Conservation (phyloP, 2,329 filamentous ascomycete genomes). For the Trichoderma atroviride region DNA sequence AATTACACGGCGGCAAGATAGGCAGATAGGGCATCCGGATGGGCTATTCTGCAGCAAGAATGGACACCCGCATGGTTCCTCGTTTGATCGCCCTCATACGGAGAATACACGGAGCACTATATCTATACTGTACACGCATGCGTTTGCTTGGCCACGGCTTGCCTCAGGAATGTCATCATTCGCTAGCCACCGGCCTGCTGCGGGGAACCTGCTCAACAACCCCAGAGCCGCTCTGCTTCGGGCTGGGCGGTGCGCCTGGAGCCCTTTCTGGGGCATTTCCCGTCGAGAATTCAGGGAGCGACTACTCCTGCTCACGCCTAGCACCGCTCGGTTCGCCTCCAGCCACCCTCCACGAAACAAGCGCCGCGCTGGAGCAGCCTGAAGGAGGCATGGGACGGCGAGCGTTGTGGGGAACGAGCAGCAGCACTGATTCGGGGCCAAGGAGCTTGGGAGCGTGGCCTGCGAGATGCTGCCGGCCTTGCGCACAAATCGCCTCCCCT, state of each 20-base stretch:
- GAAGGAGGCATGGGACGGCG: background rate
- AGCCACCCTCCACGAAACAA: background rate
- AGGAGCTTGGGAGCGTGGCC: slow-evolving; percentile 1
- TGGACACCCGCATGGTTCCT: background rate
- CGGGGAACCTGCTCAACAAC: slow-evolving; percentile 9
- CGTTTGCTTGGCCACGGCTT: background rate
- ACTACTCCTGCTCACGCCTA: background rate
- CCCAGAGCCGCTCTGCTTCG: slow-evolving; percentile 3
- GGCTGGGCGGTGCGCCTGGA: slow-evolving; percentile 16
- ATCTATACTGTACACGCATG: background rate
- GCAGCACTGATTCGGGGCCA: background rate
- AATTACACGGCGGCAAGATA: background rate
- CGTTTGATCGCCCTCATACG: background rate
- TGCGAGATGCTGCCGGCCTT: background rate
- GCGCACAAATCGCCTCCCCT: slow-evolving; percentile 22
- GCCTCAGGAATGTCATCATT: slow-evolving; percentile 28
- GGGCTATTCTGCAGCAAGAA: background rate
- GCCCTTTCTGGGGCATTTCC: background rate
- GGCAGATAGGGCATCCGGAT: slow-evolving; percentile 13
- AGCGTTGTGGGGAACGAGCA: background rate
- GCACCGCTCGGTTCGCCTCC: background rate
- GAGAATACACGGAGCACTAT: background rate
- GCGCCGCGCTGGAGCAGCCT: background rate
- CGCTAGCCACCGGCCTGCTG: slow-evolving; percentile 31
- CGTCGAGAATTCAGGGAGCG: background rate